phyloP scores from a whole-genome alignment of 306 rosid genomes.

The Cucumis melo region DNA sequence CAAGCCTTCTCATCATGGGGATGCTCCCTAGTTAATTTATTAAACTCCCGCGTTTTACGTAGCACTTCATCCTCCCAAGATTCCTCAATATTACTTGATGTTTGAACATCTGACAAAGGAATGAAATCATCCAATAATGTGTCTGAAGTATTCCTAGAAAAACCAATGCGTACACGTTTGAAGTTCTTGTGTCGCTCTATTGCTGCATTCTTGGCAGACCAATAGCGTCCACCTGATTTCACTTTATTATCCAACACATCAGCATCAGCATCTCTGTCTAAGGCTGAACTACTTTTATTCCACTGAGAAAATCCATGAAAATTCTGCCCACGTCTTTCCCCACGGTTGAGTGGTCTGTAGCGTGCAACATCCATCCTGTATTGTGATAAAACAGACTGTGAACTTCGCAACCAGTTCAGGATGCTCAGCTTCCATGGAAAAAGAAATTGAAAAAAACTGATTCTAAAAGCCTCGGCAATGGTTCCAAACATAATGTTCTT shows the following conservation, averaged over 20 bases:
- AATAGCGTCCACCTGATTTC: constrained; percentile 73
- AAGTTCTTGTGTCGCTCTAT: constrained; percentile 69
- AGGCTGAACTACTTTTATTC: constrained; percentile 28
- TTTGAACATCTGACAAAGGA: constrained; percentile 39
- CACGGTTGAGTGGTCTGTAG: constrained; percentile 38
- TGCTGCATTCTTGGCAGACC: constrained; percentile 82
- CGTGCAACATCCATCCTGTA: constrained; percentile 95
- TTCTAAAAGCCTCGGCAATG: neutral
- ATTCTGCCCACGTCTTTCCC: constrained; percentile 22
- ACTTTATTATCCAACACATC: constrained; percentile 58
- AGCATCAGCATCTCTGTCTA: constrained; percentile 62
- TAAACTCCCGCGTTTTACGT: constrained; percentile 69
- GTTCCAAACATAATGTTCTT: neutral
- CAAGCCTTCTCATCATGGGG: constrained; percentile 77
- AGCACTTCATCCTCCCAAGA: constrained; percentile 94
- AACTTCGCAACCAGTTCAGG: neutral
- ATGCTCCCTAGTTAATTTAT: constrained; percentile 67
- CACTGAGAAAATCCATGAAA: constrained; percentile 27
- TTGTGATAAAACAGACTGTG: neutral
- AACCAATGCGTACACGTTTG: constrained; percentile 52
- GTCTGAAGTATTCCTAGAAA: constrained; percentile 25
- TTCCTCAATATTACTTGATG: constrained; percentile 52
- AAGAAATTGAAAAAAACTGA: neutral
- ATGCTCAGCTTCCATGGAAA: neutral
- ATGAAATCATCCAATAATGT: constrained; percentile 41